These are phyloP conservation scores for Yarrowia galli DNA, from an alignment of 1,139 yeast genomes.

Conservation along the genomic window DNA sequence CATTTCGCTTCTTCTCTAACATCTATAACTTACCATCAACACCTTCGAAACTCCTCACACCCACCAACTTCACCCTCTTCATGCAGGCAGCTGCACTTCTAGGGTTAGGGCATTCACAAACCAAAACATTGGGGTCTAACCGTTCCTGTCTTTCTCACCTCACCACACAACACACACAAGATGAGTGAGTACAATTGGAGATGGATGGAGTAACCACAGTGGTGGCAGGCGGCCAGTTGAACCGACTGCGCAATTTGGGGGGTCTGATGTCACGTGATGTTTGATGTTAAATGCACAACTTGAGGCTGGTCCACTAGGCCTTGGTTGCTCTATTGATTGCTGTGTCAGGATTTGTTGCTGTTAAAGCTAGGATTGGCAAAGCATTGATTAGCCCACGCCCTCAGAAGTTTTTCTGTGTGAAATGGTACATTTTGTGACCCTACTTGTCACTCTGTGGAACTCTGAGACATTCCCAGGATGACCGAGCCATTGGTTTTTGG, in stretches of 20 bases:
- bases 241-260: not conserved
- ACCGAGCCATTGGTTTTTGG: too few species aligned
- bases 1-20: not conserved
- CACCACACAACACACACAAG: not conserved
- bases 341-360: not conserved
- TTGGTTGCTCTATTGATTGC: not conserved
- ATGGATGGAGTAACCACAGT: not conserved
- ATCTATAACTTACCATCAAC: not conserved
- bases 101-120: conserved; percentile 13
- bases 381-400: too few species aligned
- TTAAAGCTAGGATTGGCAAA: too few species aligned
- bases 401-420: too few species aligned
- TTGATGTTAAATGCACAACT: not conserved
- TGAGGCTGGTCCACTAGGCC: not conserved
- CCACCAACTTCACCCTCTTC: not conserved
- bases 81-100: conserved; percentile 10
- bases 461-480: too few species aligned
- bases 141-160: not conserved
- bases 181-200: conserved; percentile 11
- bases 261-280: not conserved
- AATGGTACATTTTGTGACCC: too few species aligned
- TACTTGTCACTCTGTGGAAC: too few species aligned
- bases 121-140: conserved; percentile 10
- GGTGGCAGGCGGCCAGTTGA: not conserved
- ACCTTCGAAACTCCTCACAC: not conserved